Evolutionary conservation across 148 eudicot genomes (phyloP).

Genomic region (Camellia granthamiana): DNA sequence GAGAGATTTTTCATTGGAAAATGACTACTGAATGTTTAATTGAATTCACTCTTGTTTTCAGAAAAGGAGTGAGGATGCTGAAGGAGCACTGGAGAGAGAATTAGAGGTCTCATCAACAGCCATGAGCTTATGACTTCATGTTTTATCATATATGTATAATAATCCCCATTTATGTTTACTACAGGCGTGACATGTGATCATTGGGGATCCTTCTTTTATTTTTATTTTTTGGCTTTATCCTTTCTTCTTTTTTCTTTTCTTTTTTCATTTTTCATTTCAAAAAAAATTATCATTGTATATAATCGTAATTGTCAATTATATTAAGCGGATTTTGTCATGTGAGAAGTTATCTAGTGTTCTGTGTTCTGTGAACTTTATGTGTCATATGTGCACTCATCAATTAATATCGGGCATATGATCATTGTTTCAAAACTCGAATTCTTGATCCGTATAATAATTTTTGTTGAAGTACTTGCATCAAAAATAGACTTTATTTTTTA

Average conservation of each 20-base stretch:
- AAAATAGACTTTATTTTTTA: too few relatives aligned
- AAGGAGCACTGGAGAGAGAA: conserved; percentile 22
- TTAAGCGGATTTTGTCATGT: not conserved
- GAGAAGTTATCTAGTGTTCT: too few relatives aligned
- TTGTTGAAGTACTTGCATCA: too few relatives aligned
- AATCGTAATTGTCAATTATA: not conserved
- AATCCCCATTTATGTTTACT: not conserved
- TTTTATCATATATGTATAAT: not conserved
- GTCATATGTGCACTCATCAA: too few relatives aligned
- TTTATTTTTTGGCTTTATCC: not conserved
- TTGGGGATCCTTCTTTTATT: not conserved
- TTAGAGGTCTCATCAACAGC: conserved; percentile 26
- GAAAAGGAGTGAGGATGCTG: conserved; percentile 12
- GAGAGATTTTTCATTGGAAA: not conserved
- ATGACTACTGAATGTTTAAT: not conserved
- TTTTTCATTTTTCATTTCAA: not conserved
- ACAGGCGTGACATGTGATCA: not conserved
- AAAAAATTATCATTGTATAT: not conserved
- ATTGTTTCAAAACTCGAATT: too few relatives aligned
- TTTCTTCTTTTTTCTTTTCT: not conserved
- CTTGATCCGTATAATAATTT: too few relatives aligned
- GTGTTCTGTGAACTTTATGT: too few relatives aligned
- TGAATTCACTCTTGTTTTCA: not conserved
- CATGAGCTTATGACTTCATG: conserved; percentile 24
- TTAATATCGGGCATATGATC: too few relatives aligned